A percentile compares a stretch with the other conserved stretches of the same genome.
phyloP scores from a whole-genome alignment of 805 yeast genomes.

The Teunomyces aglyptinius region DNA sequence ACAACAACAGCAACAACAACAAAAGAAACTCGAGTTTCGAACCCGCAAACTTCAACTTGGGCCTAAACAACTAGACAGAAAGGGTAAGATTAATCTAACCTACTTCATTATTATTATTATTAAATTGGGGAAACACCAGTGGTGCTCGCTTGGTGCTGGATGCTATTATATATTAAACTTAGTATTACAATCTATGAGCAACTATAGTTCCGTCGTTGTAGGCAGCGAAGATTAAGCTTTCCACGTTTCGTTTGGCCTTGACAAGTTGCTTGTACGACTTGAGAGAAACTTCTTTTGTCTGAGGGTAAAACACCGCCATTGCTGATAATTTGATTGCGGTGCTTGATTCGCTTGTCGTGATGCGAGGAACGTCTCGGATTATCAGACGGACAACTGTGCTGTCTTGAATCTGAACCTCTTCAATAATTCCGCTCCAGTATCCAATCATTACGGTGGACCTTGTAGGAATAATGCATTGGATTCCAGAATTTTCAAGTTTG shows the following conservation, averaged over 20 bases:
- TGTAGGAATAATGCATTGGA: slow-evolving; percentile 13
- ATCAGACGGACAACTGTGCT: slow-evolving; percentile 1
- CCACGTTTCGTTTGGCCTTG: slow-evolving; percentile 12
- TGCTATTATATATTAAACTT: background rate
- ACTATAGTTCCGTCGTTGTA: slow-evolving; percentile 56
- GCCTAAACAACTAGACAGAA: slow-evolving; percentile 9
- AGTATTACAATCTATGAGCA: slow-evolving; percentile 26
- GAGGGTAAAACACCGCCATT: slow-evolving; percentile 1
- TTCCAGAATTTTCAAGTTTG: slow-evolving; percentile 17
- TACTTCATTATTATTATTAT: background rate
- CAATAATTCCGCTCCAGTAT: slow-evolving; percentile 53
- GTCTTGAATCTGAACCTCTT: slow-evolving; percentile 13
- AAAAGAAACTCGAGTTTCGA: slow-evolving; percentile 15
- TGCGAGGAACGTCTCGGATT: slow-evolving; percentile 6
- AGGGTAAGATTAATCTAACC: slow-evolving; percentile 1
- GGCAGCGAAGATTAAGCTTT: slow-evolving; percentile 42
- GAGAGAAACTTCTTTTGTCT: background rate
- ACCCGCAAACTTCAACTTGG: slow-evolving; percentile 11
- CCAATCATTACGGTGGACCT: slow-evolving; percentile 27
- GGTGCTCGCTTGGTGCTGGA: background rate
- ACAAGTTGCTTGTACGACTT: slow-evolving; percentile 11
- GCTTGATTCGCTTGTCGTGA: background rate
- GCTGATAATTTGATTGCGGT: slow-evolving; percentile 8
- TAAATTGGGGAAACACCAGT: slow-evolving; percentile 2
- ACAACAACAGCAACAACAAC: slow-evolving; percentile 9